A percentile compares a stretch with the other conserved stretches of the same genome.
Conservation (phyloP, 371 early-diverging fungal genomes). For the Funneliformis caledonium region DNA sequence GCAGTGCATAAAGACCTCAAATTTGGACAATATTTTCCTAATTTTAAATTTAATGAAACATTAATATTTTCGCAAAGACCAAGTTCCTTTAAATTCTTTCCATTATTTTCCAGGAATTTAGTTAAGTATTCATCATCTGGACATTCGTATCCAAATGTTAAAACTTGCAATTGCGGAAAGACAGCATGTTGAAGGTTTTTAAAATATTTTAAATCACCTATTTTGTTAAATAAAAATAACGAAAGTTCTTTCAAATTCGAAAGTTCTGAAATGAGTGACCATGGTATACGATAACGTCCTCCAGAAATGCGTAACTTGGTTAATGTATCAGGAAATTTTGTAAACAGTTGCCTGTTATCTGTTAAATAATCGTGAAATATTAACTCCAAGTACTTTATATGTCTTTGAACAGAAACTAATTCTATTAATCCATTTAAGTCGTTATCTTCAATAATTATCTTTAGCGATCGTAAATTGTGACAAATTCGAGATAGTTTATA, state of each 20-base stretch:
- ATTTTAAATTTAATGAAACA: background rate
- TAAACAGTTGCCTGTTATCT: background rate
- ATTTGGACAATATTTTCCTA: background rate
- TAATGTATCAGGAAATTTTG: background rate
- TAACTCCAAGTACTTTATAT: background rate
- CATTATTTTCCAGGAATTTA: background rate
- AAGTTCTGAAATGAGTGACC: background rate
- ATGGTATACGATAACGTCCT: background rate
- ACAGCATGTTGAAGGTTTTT: background rate
- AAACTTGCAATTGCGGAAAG: background rate
- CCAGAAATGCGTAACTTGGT: background rate
- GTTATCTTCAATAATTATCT: background rate
- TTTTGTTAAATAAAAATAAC: background rate
- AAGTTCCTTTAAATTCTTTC: background rate
- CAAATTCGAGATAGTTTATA: background rate
- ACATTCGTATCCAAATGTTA: background rate
- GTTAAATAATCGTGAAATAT: too few relatives aligned
- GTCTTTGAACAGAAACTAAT: background rate
- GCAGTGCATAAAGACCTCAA: background rate
- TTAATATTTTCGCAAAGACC: background rate
- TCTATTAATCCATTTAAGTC: background rate
- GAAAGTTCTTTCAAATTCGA: background rate
- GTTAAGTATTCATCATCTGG: background rate
- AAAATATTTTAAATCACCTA: too few relatives aligned
- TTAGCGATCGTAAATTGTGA: background rate